These are phyloP conservation scores for Heliophila coronopifolia DNA, from an alignment of 441 rosid species.

Conservation along the genomic window DNA sequence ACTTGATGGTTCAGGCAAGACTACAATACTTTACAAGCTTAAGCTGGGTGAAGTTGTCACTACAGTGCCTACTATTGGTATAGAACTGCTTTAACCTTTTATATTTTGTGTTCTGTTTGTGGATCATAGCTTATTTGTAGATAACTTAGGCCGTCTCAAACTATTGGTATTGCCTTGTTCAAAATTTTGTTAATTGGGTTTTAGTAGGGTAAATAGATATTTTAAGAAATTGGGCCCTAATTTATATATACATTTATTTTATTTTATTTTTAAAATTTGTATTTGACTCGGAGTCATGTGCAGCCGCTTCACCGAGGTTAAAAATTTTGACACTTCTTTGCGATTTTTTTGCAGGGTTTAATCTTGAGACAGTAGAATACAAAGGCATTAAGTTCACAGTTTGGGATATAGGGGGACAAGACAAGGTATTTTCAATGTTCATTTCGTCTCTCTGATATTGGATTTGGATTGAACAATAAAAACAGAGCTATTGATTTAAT, in stretches of 20 bases:
- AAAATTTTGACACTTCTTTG: not conserved
- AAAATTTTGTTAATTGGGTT: too few species aligned
- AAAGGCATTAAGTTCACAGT: slow-evolving; percentile 48
- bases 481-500: too few species aligned
- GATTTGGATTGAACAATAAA: too few species aligned
- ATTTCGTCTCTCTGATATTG: too few species aligned
- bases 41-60: slow-evolving; percentile 61
- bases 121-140: not conserved
- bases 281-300: too few species aligned
- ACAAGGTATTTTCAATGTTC: slow-evolving; percentile 53
- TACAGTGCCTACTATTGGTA: slow-evolving; percentile 60
- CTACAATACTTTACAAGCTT: slow-evolving; percentile 64
- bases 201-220: too few species aligned
- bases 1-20: slow-evolving; percentile 72
- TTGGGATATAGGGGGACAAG: slow-evolving; percentile 80
- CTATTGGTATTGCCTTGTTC: too few species aligned
- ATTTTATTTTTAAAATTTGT: too few species aligned
- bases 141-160: too few species aligned
- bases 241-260: too few species aligned
- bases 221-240: too few species aligned
- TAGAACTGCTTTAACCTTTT: not conserved
- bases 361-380: slow-evolving; percentile 64
- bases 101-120: not conserved
- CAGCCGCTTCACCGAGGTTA: not conserved
- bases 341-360: slow-evolving; percentile 44